These are phyloP conservation scores for Zygoascus sp. DNA, from an alignment of 1,139 yeast species.

Conservation along the genomic window DNA sequence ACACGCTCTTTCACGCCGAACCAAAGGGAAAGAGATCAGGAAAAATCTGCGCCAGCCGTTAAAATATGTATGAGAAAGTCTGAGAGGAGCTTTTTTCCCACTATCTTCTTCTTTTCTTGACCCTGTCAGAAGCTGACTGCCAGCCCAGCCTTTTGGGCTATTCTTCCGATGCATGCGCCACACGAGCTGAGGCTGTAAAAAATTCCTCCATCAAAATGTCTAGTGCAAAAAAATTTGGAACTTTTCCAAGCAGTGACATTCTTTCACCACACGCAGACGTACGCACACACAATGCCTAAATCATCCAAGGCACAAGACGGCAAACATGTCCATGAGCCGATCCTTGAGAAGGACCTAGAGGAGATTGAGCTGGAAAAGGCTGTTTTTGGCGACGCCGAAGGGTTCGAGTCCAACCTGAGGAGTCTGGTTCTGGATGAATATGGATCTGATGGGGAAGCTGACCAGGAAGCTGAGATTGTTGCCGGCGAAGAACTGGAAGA, in stretches of 20 bases:
- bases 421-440: constrained; percentile 46
- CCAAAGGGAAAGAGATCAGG: too few relatives aligned
- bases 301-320: background rate
- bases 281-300: constrained; percentile 9
- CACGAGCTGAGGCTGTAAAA: background rate
- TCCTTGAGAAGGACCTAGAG: constrained; percentile 67
- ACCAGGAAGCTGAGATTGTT: constrained; percentile 39
- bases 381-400: constrained; percentile 85
- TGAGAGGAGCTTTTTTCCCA: too few relatives aligned
- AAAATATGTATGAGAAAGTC: too few relatives aligned
- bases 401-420: constrained; percentile 65
- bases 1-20: too few relatives aligned
- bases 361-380: constrained; percentile 73
- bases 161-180: background rate
- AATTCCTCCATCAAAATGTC: background rate
- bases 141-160: too few relatives aligned
- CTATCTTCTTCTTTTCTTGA: too few relatives aligned
- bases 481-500: constrained; percentile 35
- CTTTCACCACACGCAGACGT: too few relatives aligned
- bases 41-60: too few relatives aligned
- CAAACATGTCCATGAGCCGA: constrained; percentile 5
- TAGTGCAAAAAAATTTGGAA: constrained; percentile 1
- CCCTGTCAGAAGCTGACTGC: too few relatives aligned
- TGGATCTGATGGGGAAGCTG: constrained; percentile 42
- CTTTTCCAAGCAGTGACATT: background rate